Evolutionary conservation across 306 rosid genomes (phyloP).

Genomic region (Mimosa pudica): DNA sequence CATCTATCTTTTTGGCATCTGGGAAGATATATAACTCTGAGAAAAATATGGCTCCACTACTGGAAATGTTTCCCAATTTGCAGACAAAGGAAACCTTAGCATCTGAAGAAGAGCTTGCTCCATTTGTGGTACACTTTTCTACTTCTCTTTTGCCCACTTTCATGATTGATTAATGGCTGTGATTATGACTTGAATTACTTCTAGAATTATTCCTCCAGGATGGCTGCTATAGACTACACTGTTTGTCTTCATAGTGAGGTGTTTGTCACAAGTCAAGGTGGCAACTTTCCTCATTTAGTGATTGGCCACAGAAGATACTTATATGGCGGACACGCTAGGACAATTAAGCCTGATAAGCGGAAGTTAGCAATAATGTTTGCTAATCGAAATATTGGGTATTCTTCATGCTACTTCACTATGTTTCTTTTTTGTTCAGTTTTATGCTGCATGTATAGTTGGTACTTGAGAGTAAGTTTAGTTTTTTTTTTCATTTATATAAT

Average conservation of each 20-base stretch:
- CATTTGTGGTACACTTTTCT: constrained; percentile 59
- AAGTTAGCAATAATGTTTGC: constrained; percentile 82
- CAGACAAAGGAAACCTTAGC: constrained; percentile 87
- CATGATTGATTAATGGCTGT: constrained; percentile 17
- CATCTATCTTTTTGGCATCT: constrained; percentile 89
- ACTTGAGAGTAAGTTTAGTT: neutral
- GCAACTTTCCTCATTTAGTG: constrained; percentile 97
- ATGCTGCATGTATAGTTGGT: neutral
- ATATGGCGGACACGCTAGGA: constrained; percentile 91
- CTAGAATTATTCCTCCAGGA: constrained; percentile 95
- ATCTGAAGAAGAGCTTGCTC: constrained; percentile 80
- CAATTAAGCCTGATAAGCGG: constrained; percentile 96
- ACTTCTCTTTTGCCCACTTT: constrained; percentile 13
- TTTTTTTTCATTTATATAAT: neutral
- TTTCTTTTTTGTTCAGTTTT: constrained; percentile 17
- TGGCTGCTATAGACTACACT: constrained; percentile 99
- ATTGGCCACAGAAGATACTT: constrained; percentile 96
- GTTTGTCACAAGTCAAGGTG: constrained; percentile 98
- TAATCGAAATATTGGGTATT: constrained; percentile 88
- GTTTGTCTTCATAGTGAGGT: constrained; percentile 98
- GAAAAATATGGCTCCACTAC: constrained; percentile 83
- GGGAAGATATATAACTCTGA: constrained; percentile 85
- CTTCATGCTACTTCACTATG: neutral
- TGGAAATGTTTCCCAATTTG: constrained; percentile 95
- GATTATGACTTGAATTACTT: constrained; percentile 53